phyloP scores from a whole-genome alignment of 345 rosid species.

The Barbarea vulgaris region DNA sequence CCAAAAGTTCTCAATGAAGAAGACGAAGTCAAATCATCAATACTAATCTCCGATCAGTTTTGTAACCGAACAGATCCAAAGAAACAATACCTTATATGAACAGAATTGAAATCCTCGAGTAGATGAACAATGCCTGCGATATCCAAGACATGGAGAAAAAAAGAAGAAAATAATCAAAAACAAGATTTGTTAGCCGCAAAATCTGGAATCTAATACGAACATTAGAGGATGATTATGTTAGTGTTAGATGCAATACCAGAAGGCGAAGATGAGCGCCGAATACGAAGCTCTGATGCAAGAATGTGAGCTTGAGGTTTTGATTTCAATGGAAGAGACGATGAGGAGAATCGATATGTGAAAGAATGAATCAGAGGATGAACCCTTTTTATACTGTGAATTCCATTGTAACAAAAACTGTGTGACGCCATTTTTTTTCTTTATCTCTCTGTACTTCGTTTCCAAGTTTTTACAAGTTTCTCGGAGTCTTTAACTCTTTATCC shows the following conservation, averaged over 20 bases:
- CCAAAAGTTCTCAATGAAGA: background rate
- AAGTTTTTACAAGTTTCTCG: constrained; percentile 21
- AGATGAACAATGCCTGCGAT: constrained; percentile 45
- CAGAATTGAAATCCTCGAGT: constrained; percentile 34
- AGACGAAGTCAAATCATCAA: background rate
- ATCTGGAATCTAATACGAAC: background rate
- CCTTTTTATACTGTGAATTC: constrained; percentile 56
- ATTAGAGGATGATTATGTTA: background rate
- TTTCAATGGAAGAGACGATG: constrained; percentile 17
- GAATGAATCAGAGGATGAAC: constrained; percentile 24
- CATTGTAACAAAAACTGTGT: constrained; percentile 44
- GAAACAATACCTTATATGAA: constrained; percentile 52
- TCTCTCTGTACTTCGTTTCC: background rate
- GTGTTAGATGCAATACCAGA: constrained; percentile 24
- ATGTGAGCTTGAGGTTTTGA: constrained; percentile 4
- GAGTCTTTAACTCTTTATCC: constrained; percentile 28
- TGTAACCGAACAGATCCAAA: background rate
- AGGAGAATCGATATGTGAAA: constrained; percentile 32
- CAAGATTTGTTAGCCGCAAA: constrained; percentile 32
- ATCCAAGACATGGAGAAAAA: constrained; percentile 47
- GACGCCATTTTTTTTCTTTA: constrained; percentile 46
- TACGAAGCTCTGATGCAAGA: constrained; percentile 14
- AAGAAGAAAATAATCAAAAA: background rate
- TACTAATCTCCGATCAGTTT: background rate
- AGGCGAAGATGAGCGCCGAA: background rate